phyloP scores from a whole-genome alignment of 108 stramenopile genomes.

The Fistulifera solaris region DNA sequence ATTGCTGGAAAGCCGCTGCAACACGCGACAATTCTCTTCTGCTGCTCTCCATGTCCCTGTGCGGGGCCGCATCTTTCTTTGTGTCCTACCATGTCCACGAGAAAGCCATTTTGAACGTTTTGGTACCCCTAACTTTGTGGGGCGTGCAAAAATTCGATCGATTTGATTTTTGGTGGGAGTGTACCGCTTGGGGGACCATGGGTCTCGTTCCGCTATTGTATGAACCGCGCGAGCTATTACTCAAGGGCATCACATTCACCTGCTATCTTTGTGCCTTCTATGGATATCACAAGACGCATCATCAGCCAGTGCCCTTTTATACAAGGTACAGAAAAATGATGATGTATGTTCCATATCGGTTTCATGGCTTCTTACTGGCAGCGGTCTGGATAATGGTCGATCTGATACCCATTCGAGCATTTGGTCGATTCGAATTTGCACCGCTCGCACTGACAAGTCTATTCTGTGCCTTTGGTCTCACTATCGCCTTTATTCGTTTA shows the following conservation, averaged over 20 bases:
- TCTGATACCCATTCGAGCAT: slow-evolving; percentile 35
- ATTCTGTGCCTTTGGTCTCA: slow-evolving; percentile 48
- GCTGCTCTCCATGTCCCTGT: slow-evolving; percentile 44
- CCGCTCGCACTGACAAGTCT: slow-evolving; percentile 68
- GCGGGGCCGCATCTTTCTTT: slow-evolving; percentile 61
- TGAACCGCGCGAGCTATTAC: slow-evolving; percentile 41
- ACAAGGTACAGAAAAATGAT: slow-evolving; percentile 2
- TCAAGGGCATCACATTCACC: slow-evolving; percentile 41
- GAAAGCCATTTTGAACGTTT: slow-evolving; percentile 87
- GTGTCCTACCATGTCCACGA: slow-evolving; percentile 93
- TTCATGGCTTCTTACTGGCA: slow-evolving; percentile 12
- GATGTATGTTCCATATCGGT: slow-evolving; percentile 2
- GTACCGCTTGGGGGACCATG: slow-evolving; percentile 44
- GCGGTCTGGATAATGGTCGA: slow-evolving; percentile 46
- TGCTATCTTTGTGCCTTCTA: slow-evolving; percentile 31
- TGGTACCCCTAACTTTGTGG: slow-evolving; percentile 63
- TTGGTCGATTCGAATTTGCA: slow-evolving; percentile 58
- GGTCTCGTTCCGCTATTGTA: slow-evolving; percentile 67
- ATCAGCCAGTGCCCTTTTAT: slow-evolving; percentile 4
- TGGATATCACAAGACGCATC: slow-evolving; percentile 6
- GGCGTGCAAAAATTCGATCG: slow-evolving; percentile 6
- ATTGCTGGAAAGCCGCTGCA: slow-evolving; percentile 23
- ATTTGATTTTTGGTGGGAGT: slow-evolving; percentile 38
- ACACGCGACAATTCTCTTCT: slow-evolving; percentile 14
- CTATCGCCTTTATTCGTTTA: slow-evolving; percentile 1